Evolutionary conservation across 208 protist species (phyloP).

Genomic region (Crithidia acanthocephali): DNA sequence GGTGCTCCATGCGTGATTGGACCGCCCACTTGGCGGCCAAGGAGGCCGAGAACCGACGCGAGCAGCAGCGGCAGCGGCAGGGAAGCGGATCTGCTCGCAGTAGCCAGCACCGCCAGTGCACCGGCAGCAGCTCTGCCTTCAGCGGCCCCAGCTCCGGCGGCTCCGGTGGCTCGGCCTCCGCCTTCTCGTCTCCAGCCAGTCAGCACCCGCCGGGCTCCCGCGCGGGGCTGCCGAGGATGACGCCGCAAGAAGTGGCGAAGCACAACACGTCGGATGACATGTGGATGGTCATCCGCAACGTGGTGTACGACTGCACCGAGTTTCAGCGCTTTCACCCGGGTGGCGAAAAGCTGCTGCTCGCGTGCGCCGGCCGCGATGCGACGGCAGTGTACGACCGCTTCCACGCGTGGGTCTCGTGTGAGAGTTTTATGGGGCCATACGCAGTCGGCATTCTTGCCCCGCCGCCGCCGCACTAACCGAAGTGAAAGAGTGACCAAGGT

Average conservation of each 20-base stretch:
- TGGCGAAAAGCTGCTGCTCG: slow-evolving; percentile 55
- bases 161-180: neutral
- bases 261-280: slow-evolving; percentile 69
- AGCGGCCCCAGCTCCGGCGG: slow-evolving; percentile 12
- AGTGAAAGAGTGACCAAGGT: neutral
- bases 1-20: slow-evolving; percentile 61
- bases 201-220: slow-evolving; percentile 6
- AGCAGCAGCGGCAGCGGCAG: slow-evolving; percentile 15
- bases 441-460: slow-evolving; percentile 44
- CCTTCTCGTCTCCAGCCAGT: slow-evolving; percentile 8
- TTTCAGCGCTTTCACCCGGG: slow-evolving; percentile 81
- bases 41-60: slow-evolving; percentile 14
- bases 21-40: slow-evolving; percentile 22
- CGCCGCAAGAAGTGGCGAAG: slow-evolving; percentile 47
- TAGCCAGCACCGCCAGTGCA: slow-evolving; percentile 5
- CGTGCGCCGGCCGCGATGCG: slow-evolving; percentile 68
- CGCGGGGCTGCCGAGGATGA: slow-evolving; percentile 37
- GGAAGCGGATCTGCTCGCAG: slow-evolving; percentile 4
- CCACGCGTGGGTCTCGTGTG: slow-evolving; percentile 74
- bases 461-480: neutral
- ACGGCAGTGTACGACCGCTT: slow-evolving; percentile 71
- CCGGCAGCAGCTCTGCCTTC: neutral
- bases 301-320: slow-evolving; percentile 81
- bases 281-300: slow-evolving; percentile 75
- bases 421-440: slow-evolving; percentile 64